phyloP scores from a whole-genome alignment of 371 early-diverging fungal species.

The Ecytonucleospora hepatopenaei region DNA sequence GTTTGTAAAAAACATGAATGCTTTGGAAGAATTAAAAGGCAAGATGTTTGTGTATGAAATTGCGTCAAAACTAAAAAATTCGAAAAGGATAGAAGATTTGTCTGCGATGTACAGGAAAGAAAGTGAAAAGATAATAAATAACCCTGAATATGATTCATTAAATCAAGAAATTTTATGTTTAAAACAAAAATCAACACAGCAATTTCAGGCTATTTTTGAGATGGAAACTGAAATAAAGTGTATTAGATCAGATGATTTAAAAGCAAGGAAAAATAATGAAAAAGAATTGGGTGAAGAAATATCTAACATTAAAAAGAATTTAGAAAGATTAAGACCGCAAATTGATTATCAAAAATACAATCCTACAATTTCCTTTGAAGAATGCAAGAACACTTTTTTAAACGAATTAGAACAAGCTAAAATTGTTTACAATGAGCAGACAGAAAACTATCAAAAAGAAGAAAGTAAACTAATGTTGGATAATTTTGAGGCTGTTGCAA shows the following conservation, averaged over 20 bases:
- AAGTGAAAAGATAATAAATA: not conserved
- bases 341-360: not conserved
- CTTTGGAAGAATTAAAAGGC: slow-evolving; percentile 30
- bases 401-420: slow-evolving; percentile 9
- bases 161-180: not conserved
- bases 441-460: not conserved
- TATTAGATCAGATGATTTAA: slow-evolving; percentile 7
- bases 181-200: not conserved
- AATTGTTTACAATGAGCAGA: slow-evolving; percentile 4
- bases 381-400: not conserved
- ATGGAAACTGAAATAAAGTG: slow-evolving; percentile 6
- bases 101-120: not conserved
- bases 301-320: not conserved
- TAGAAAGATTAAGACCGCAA: not conserved
- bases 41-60: slow-evolving; percentile 12
- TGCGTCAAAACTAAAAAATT: slow-evolving; percentile 6
- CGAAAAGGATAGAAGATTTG: slow-evolving; percentile 2
- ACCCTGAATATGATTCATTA: not conserved
- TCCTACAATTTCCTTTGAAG: not conserved
- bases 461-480: slow-evolving; percentile 6
- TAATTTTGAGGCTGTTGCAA: slow-evolving; percentile 1
- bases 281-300: slow-evolving; percentile 1
- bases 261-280: slow-evolving; percentile 5
- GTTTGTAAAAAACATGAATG: slow-evolving; percentile 17
- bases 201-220: slow-evolving; percentile 12